phyloP scores from a whole-genome alignment of 2,329 filamentous ascomycete genomes.

The Pyrenophora teres region DNA sequence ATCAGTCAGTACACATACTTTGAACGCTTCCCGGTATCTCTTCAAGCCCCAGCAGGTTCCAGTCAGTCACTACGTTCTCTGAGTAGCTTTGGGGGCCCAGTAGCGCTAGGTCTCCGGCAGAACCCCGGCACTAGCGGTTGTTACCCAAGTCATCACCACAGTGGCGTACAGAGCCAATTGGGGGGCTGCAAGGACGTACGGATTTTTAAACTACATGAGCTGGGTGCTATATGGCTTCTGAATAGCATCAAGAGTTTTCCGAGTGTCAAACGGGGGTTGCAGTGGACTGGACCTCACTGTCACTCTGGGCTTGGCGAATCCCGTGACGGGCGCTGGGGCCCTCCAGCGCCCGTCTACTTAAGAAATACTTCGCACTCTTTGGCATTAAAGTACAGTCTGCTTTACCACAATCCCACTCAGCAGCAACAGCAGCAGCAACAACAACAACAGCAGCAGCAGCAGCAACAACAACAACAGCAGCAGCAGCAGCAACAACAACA shows the following conservation, averaged over 20 bases:
- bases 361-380: neutral
- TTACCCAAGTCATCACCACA: neutral
- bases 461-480: neutral
- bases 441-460: neutral
- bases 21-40: neutral
- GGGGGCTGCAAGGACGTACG: neutral
- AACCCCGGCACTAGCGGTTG: neutral
- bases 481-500: too few species aligned
- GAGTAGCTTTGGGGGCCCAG: neutral
- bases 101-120: neutral
- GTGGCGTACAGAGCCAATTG: neutral
- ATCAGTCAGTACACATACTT: neutral
- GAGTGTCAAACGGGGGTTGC: neutral
- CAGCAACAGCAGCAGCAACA: neutral
- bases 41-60: neutral
- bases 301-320: neutral
- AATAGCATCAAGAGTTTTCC: neutral
- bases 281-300: constrained; percentile 1
- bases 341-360: neutral
- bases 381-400: neutral
- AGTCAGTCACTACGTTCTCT: neutral
- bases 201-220: neutral
- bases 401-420: neutral
- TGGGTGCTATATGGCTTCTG: neutral
- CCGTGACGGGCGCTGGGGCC: neutral